These are phyloP conservation scores for Toxoplasma gondii DNA, from an alignment of 169 alveolate genomes.

Conservation along the genomic window DNA sequence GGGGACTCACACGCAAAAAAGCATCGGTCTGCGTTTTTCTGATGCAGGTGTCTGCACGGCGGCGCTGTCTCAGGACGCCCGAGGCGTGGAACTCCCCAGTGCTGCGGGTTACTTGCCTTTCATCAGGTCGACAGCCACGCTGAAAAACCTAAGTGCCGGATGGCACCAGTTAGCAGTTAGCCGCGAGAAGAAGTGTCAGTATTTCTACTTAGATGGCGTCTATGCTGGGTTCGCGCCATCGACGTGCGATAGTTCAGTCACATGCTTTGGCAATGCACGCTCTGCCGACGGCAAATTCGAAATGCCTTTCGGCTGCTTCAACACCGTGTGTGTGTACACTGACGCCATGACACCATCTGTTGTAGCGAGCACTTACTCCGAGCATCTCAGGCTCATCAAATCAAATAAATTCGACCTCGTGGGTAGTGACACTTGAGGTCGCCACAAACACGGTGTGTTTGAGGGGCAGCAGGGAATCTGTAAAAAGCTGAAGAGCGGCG, in stretches of 20 bases:
- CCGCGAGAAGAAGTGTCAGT: slow-evolving; percentile 4
- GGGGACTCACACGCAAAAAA: neutral
- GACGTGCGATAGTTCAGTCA: neutral
- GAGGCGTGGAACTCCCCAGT: neutral
- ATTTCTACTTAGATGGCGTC: slow-evolving; percentile 25
- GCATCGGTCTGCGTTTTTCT: neutral
- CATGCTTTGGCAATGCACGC: slow-evolving; percentile 31
- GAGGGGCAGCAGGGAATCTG: neutral
- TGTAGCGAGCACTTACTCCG: neutral
- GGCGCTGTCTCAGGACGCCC: neutral
- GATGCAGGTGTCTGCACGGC: slow-evolving; percentile 3
- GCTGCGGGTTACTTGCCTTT: neutral
- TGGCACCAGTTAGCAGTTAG: slow-evolving; percentile 41
- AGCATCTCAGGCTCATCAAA: neutral
- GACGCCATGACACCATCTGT: neutral
- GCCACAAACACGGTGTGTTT: neutral
- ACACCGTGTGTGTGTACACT: neutral
- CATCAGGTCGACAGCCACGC: slow-evolving; percentile 4
- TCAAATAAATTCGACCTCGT: neutral
- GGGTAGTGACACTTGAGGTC: neutral
- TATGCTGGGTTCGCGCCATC: slow-evolving; percentile 1
- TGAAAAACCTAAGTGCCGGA: neutral
- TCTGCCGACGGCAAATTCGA: neutral
- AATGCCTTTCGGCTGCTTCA: slow-evolving; percentile 40
- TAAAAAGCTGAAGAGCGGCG: neutral